Conservation (phyloP, 768 basidiomycete species). For the Xerocomellus chrysenteron region DNA sequence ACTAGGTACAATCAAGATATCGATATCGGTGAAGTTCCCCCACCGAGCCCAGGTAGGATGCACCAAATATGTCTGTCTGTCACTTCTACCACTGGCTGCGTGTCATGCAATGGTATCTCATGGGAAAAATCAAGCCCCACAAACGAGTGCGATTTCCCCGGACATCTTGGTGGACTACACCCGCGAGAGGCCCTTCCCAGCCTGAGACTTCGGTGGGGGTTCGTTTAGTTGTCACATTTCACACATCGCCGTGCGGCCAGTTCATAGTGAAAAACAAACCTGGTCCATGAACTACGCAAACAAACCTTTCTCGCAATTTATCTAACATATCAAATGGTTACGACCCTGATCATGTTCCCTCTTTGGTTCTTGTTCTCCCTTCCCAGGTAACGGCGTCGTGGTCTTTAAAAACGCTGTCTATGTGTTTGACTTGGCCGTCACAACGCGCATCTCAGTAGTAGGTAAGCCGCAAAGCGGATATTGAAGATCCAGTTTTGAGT, state of each 20-base stretch:
- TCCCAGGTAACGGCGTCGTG: conserved; percentile 11
- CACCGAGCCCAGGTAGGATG: conserved; percentile 11
- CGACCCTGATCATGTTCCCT: not conserved
- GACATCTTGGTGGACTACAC: not conserved
- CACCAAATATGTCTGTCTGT: conserved; percentile 6
- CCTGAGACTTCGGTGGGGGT: not conserved
- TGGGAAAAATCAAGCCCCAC: not conserved
- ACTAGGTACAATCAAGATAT: conserved; percentile 15
- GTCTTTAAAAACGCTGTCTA: not conserved
- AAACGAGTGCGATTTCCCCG: not conserved
- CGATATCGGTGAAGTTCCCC: not conserved
- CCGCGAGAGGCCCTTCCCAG: not conserved
- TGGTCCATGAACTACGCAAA: conserved; percentile 12
- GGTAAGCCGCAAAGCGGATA: conserved; percentile 25
- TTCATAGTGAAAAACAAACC: conserved; percentile 9
- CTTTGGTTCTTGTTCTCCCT: conserved; percentile 13
- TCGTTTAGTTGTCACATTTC: conserved; percentile 6
- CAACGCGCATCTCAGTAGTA: conserved; percentile 5
- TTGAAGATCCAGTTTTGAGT: conserved; percentile 6
- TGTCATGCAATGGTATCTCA: not conserved
- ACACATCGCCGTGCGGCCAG: not conserved
- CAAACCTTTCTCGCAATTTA: conserved; percentile 11
- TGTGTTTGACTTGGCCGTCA: conserved; percentile 6
- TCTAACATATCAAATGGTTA: conserved; percentile 6
- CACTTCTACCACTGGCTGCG: conserved; percentile 1